These are phyloP conservation scores for Musa troglodytarum DNA, from an alignment of 176 grass and related monocot species.

Conservation along the genomic window DNA sequence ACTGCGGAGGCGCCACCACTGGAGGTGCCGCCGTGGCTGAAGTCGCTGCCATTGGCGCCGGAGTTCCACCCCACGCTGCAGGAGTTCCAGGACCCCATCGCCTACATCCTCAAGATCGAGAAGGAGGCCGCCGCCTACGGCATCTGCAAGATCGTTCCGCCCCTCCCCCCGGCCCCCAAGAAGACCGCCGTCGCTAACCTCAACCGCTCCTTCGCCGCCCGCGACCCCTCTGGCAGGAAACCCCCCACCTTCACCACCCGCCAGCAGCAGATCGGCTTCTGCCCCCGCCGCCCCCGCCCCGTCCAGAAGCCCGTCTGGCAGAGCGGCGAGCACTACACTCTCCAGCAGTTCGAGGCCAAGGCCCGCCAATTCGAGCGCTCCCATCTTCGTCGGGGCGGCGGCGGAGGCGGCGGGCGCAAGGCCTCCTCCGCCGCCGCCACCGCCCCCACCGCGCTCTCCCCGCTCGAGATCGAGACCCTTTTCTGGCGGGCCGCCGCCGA, in stretches of 20 bases:
- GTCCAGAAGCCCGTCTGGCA: slow-evolving; percentile 60
- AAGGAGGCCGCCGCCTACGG: slow-evolving; percentile 53
- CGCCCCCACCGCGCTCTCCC: slow-evolving; percentile 28
- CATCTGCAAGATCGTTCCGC: slow-evolving; percentile 85
- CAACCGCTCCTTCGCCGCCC: slow-evolving; percentile 82
- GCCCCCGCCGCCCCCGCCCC: slow-evolving; percentile 46
- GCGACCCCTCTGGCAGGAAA: slow-evolving; percentile 20
- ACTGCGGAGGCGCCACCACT: slow-evolving; percentile 3
- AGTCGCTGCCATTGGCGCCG: slow-evolving; percentile 65
- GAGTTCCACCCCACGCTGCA: slow-evolving; percentile 68
- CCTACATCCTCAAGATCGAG: slow-evolving; percentile 83
- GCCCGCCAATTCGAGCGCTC: slow-evolving; percentile 29
- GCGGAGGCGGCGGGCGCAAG: not conserved
- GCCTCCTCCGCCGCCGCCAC: not conserved
- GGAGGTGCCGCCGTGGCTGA: slow-evolving; percentile 59
- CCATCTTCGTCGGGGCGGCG: slow-evolving; percentile 9
- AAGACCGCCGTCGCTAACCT: slow-evolving; percentile 65
- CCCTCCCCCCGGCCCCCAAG: slow-evolving; percentile 48
- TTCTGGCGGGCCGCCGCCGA: slow-evolving; percentile 63
- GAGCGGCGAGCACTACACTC: slow-evolving; percentile 60
- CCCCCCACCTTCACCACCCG: slow-evolving; percentile 60
- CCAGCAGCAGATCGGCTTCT: slow-evolving; percentile 72
- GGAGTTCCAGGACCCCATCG: slow-evolving; percentile 83
- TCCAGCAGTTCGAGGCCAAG: slow-evolving; percentile 66
- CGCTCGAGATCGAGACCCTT: slow-evolving; percentile 70